phyloP scores from a whole-genome alignment of 352 stramenopile genomes.

The Globisporangium echinulatum region DNA sequence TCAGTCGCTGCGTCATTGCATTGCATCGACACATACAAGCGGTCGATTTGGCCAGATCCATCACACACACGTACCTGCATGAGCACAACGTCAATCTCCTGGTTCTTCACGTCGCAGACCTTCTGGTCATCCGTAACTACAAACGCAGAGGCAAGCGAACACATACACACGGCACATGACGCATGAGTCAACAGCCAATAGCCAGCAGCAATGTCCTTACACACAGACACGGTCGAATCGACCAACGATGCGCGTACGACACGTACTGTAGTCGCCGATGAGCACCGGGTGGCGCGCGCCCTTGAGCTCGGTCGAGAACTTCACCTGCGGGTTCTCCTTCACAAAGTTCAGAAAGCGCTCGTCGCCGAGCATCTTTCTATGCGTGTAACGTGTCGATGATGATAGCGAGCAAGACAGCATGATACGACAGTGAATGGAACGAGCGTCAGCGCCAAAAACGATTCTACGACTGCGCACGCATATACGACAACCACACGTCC shows the following conservation, averaged over 20 bases:
- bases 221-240: not conserved
- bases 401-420: not conserved
- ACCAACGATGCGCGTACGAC: not conserved
- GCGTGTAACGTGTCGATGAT: not conserved
- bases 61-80: conserved; percentile 46
- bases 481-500: not conserved
- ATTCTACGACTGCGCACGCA: not conserved
- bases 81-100: conserved; percentile 78
- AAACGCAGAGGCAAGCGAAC: conserved; percentile 1
- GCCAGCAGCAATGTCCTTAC: not conserved
- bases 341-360: conserved; percentile 79
- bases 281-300: conserved; percentile 72
- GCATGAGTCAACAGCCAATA: not conserved
- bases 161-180: not conserved
- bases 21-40: no score
- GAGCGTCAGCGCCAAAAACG: not conserved
- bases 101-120: conserved; percentile 86
- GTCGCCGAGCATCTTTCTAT: conserved; percentile 62
- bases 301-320: conserved; percentile 83
- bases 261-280: conserved; percentile 79
- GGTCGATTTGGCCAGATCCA: not conserved
- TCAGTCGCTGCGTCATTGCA: not conserved
- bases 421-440: not conserved
- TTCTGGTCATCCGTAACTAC: conserved; percentile 77
- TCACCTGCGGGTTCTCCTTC: conserved; percentile 83